Conservation (phyloP, 495 filamentous ascomycete species). For the Penicillium odoratum region DNA sequence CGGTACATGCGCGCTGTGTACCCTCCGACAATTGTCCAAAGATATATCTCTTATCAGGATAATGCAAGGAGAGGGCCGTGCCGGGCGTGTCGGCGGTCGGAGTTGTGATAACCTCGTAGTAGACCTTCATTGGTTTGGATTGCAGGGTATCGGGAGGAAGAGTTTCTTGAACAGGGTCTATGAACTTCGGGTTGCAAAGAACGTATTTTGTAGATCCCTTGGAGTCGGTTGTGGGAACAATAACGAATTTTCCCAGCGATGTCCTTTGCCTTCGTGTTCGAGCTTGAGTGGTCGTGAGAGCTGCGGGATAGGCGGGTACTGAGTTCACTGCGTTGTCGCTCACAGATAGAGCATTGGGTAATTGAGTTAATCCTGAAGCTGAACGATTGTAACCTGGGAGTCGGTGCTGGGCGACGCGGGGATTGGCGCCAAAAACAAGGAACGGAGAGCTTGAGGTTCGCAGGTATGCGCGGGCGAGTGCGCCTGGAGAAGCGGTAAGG, state of each 20-base stretch:
- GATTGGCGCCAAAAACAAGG: conserved; percentile 10
- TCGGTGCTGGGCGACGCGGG: background rate
- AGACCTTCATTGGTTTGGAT: conserved; percentile 60
- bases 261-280: background rate
- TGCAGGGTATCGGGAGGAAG: background rate
- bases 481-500: conserved; percentile 32
- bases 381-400: background rate
- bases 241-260: conserved; percentile 4
- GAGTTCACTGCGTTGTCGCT: background rate
- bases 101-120: conserved; percentile 70
- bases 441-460: conserved; percentile 5
- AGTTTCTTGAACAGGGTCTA: conserved; percentile 11
- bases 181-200: conserved; percentile 24
- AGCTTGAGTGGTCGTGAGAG: background rate
- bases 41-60: conserved; percentile 80
- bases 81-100: conserved; percentile 92
- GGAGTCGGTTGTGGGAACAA: conserved; percentile 13
- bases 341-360: background rate
- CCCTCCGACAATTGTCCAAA: conserved; percentile 85
- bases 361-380: background rate
- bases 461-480: conserved; percentile 18
- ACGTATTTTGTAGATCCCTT: conserved; percentile 21
- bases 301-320: background rate
- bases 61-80: conserved; percentile 71
- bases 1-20: conserved; percentile 70